These are phyloP conservation scores for Teratosphaeria pseudoeucalypti DNA, from an alignment of 2,329 filamentous ascomycete genomes.

Conservation along the genomic window DNA sequence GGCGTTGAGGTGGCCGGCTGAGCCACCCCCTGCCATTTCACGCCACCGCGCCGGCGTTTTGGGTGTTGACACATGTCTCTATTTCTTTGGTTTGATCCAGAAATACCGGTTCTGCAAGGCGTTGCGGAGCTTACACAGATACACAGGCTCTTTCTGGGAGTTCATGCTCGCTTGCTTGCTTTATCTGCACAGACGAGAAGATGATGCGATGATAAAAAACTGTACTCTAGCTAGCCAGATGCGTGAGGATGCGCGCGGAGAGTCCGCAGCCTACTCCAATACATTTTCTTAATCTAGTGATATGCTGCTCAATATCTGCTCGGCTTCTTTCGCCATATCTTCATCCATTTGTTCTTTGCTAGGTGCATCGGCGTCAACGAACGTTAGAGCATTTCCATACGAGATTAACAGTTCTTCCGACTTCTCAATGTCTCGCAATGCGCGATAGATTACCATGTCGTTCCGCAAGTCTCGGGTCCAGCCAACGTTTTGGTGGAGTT, in stretches of 20 bases:
- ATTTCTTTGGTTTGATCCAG: neutral
- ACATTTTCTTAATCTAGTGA: slow-evolving; percentile 14
- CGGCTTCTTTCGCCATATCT: slow-evolving; percentile 24
- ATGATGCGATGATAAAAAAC: neutral
- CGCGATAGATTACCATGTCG: slow-evolving; percentile 38
- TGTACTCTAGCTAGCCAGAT: neutral
- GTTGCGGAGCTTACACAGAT: slow-evolving; percentile 1
- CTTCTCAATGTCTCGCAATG: slow-evolving; percentile 38
- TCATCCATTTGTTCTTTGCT: slow-evolving; percentile 2
- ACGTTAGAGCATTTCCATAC: slow-evolving; percentile 38
- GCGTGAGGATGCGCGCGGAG: neutral
- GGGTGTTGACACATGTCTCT: neutral
- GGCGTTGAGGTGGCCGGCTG: slow-evolving; percentile 8
- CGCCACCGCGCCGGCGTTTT: neutral
- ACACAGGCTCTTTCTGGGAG: neutral
- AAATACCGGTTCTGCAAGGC: neutral
- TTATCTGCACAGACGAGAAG: neutral
- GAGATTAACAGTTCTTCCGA: slow-evolving; percentile 48
- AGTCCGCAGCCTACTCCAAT: neutral
- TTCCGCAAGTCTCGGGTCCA: slow-evolving; percentile 42
- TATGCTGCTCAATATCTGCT: slow-evolving; percentile 33
- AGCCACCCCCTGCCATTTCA: neutral
- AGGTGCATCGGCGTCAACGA: slow-evolving; percentile 32
- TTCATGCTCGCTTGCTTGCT: neutral
- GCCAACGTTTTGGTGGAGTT: slow-evolving; percentile 42